Base-by-base conservation (phyloP, 2,329 filamentous ascomycete genomes). In the Calonectria ilicicola region DNA sequence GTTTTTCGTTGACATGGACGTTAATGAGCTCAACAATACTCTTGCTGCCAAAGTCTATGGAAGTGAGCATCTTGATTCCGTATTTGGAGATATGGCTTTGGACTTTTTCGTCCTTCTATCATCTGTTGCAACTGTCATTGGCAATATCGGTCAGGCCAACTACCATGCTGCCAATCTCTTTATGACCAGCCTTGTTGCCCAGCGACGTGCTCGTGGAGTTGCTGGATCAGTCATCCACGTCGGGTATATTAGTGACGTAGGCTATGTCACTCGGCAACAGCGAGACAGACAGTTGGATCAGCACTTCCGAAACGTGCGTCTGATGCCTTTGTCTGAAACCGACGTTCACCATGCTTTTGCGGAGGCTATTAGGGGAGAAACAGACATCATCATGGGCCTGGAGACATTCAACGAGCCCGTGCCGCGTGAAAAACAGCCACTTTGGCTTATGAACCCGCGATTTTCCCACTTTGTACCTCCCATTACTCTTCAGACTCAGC, bases 131-230 rank as follows among this genome's bases (percentile, higher is more conserved):
- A 72, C 70, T 8, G 73, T 83, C 3, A 73, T 78, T 8, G 82
- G 82, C 1, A 82, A 81, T 66, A 63, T 67, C 17, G 79, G 76
- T 1, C 87, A 90, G 75, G 75, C 82, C 7, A 87, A 86, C 74
- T 89, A 90, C 72, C 76, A 81, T 2, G 85, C 85, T 0, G 86
- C 84, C 0, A 87, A 87, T 70, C 71, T 75, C 9, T 89, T 83
- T 77, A 84, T 88, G 81, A 74, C 77, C 6, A 75, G 74, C 1
- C 76, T 89, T 0, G 83, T 81, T 0, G 62, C 73, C 0, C 78
- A 85, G 9, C 79, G 87, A 7, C 74, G 83, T 0, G 72, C 74
- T 1, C 80, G 84, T 5, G 86, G 86, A 0, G 72, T 85, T 0
- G 80, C 83, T 5, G 86, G 75, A 0, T 85, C 84, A 1, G 78